Base-by-base conservation (phyloP, 176 grass and related monocot genomes). In the Carex scoparia region DNA sequence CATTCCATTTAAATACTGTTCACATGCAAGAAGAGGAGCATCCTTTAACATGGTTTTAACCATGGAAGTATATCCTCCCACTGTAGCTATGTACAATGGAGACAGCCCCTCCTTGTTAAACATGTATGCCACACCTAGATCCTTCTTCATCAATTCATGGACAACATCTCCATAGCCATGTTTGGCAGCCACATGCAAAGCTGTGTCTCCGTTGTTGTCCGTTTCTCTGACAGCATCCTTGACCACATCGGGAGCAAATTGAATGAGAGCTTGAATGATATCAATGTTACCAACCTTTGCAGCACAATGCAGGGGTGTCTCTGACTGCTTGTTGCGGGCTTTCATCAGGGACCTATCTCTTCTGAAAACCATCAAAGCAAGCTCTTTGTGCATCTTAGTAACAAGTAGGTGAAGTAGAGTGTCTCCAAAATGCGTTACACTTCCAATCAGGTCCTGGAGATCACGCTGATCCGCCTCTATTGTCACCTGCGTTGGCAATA, bases 281-380 rank as follows among this genome's bases (percentile, higher is more conserved):
- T 3, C 38, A 2, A 31, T 0, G 10, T 83, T 12, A 27, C 79
- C 86, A 11, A 37, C 80, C 56, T 33, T 67, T 0, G 80, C 79
- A 42, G 86, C 86, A 18, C 51, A 83, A 61, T 87, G 86, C 10
- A 87, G 11, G 2, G 86, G 86, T 9, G 86, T 87, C 37, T 76
- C 71, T 2, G 51, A 46, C 40, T 19, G 10, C 15, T 76, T 53
- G 15, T 51, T 76, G 2, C 8, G 7, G 7, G 71, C 40, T 53
- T 7, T 51, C 71, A 40, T 5, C 40, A 76, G 18, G 11, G 71
- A 49, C 14, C 11, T 6, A 76, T 76, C 71, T 76, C 40, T 76
- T 19, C 53, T 0, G 2, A 38, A 76, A 7, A 76, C 37, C 14
- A 16, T 48, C 8, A n/a, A 7, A 18, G 71, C 71, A 13, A 76